Percentiles rank a stretch among this genome's conserved stretches.
Conservation (phyloP, 768 basidiomycete species). For the Pulveroboletus sp. region DNA sequence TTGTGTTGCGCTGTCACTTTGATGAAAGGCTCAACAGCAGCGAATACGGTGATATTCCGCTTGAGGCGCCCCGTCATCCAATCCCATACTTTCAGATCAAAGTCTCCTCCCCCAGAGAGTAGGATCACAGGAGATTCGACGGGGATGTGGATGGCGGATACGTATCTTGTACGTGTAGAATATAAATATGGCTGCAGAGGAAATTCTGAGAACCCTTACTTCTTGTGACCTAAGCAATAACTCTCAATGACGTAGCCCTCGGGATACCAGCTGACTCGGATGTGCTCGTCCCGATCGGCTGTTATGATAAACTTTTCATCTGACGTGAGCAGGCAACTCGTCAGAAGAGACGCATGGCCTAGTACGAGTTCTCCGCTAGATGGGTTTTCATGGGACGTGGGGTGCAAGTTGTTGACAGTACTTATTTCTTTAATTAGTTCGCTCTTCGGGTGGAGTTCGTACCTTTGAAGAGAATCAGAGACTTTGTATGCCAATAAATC, state of each 20-base stretch:
- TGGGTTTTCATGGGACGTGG: constrained; percentile 63
- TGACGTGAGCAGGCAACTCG: constrained; percentile 60
- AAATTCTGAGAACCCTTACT: constrained; percentile 43
- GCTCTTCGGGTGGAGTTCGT: constrained; percentile 46
- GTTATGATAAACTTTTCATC: constrained; percentile 80
- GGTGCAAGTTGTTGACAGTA: constrained; percentile 25
- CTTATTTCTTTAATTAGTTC: constrained; percentile 24
- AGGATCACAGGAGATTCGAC: constrained; percentile 43
- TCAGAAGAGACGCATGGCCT: constrained; percentile 88
- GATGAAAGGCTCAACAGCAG: constrained; percentile 48
- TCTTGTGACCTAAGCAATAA: constrained; percentile 82
- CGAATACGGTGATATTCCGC: constrained; percentile 50
- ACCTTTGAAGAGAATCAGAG: constrained; percentile 38
- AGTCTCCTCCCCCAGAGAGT: constrained; percentile 89
- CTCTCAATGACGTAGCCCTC: constrained; percentile 82
- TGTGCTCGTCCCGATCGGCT: constrained; percentile 94
- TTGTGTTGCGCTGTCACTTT: constrained; percentile 31
- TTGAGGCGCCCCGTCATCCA: constrained; percentile 63
- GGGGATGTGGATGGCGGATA: constrained; percentile 79
- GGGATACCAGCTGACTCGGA: constrained; percentile 88
- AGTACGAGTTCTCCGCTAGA: constrained; percentile 70
- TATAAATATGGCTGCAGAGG: background rate
- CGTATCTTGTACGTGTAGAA: constrained; percentile 51
- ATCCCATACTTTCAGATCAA: constrained; percentile 72
- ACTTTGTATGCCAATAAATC: background rate